Conservation (phyloP, 108 stramenopile species). For the Stephanodiscus minutulus region DNA sequence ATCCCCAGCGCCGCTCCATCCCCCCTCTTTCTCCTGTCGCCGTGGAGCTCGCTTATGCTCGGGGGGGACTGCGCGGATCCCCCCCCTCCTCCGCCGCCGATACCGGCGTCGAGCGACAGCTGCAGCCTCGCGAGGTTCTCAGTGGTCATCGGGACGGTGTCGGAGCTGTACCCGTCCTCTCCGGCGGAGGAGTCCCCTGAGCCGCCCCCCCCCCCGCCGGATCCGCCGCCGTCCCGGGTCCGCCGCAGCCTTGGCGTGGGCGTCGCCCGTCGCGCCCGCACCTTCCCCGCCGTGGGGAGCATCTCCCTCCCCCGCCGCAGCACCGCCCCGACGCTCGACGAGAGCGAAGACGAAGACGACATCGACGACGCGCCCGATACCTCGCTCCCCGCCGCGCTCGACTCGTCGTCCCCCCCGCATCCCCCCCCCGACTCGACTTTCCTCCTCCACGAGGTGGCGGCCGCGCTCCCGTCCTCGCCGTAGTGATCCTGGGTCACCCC, state of each 20-base stretch:
- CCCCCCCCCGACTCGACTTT: too few relatives aligned
- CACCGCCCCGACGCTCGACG: constrained; percentile 54
- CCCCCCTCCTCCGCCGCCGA: background rate
- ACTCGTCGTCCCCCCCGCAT: constrained; percentile 22
- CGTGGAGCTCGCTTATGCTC: constrained; percentile 31
- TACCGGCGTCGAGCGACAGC: constrained; percentile 44
- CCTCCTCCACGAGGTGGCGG: constrained; percentile 17
- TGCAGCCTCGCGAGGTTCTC: constrained; percentile 76
- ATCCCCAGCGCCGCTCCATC: constrained; percentile 17
- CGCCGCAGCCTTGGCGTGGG: constrained; percentile 69
- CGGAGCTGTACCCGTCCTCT: constrained; percentile 77
- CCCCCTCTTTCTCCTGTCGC: constrained; percentile 30
- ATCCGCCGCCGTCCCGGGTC: constrained; percentile 12
- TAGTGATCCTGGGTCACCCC: constrained; percentile 54
- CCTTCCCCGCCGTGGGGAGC: constrained; percentile 77
- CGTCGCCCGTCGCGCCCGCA: constrained; percentile 77
- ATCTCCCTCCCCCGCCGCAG: constrained; percentile 75
- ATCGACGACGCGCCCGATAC: constrained; percentile 41
- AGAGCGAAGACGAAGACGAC: constrained; percentile 25
- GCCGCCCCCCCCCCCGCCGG: constrained; percentile 24
- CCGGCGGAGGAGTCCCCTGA: too few relatives aligned
- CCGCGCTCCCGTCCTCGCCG: constrained; percentile 5
- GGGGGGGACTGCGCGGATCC: constrained; percentile 9
- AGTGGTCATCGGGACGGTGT: constrained; percentile 57
- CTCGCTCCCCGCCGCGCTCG: constrained; percentile 25